Percentiles rank a stretch among this genome's conserved stretches.
Evolutionary conservation across 805 yeast species (phyloP).

Genomic region (Saccharomycopsis amapae): DNA sequence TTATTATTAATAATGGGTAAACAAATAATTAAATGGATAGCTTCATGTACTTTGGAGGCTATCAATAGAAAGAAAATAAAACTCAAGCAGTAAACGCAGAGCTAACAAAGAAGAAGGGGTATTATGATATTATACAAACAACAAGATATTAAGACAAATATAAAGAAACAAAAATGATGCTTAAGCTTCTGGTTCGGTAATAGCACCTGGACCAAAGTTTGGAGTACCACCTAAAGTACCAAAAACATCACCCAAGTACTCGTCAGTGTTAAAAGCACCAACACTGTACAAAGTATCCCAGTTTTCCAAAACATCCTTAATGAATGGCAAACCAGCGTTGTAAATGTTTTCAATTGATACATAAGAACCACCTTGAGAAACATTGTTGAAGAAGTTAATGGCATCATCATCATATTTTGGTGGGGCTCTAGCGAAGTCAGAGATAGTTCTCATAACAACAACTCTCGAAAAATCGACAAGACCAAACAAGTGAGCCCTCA

Average conservation of each 20-base stretch:
- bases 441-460: conserved; percentile 53
- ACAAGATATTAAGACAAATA: no score
- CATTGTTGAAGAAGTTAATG: conserved; percentile 42
- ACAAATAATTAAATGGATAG: no score
- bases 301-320: conserved; percentile 44
- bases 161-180: no score
- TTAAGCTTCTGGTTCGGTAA: conserved; percentile 6
- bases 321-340: conserved; percentile 46
- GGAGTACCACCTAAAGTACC: conserved; percentile 45
- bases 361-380: conserved; percentile 43
- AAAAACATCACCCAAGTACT: conserved; percentile 56
- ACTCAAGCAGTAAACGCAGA: no score
- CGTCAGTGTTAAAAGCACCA: conserved; percentile 35
- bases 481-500: conserved; percentile 47
- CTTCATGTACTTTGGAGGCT: no score
- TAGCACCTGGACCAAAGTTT: conserved; percentile 27
- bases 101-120: no score
- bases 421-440: conserved; percentile 53
- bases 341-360: conserved; percentile 47
- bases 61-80: no score
- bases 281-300: conserved; percentile 35
- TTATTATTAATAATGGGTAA: no score
- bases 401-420: conserved; percentile 37
- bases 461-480: conserved; percentile 51
- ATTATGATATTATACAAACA: no score